Evolutionary conservation across 495 filamentous ascomycete species (phyloP).

Genomic region (Halenospora varia): DNA sequence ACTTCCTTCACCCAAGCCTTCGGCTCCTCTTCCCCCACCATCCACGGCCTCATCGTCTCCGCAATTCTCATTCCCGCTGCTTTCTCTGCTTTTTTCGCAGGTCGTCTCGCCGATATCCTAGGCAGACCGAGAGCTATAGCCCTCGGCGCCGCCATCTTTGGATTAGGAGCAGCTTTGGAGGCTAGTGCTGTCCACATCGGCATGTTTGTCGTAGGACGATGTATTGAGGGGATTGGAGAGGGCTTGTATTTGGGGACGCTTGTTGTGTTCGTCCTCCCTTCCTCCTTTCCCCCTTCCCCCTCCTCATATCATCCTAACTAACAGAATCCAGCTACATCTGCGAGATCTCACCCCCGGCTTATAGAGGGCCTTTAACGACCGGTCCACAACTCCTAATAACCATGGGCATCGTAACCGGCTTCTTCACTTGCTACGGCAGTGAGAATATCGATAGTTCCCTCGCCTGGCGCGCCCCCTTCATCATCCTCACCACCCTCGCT

Average conservation of each 20-base stretch:
- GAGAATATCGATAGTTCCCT: slow-evolving; percentile 44
- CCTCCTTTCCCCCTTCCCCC: background rate
- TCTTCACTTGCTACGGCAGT: slow-evolving; percentile 61
- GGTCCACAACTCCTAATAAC: slow-evolving; percentile 52
- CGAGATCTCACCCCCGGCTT: slow-evolving; percentile 53
- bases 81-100: slow-evolving; percentile 57
- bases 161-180: slow-evolving; percentile 50
- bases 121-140: slow-evolving; percentile 51
- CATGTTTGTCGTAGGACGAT: slow-evolving; percentile 52
- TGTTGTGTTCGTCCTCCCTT: slow-evolving; percentile 36
- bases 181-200: slow-evolving; percentile 37
- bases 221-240: slow-evolving; percentile 55
- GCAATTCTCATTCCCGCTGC: slow-evolving; percentile 60
- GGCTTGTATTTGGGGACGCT: slow-evolving; percentile 55
- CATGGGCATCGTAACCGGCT: slow-evolving; percentile 48
- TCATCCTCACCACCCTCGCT: slow-evolving; percentile 37
- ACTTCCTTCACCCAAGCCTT: slow-evolving; percentile 45
- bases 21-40: slow-evolving; percentile 47
- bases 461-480: slow-evolving; percentile 54
- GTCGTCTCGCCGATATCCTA: slow-evolving; percentile 54
- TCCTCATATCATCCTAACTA: background rate
- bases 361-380: slow-evolving; percentile 49
- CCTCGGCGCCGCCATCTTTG: slow-evolving; percentile 50
- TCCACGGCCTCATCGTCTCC: slow-evolving; percentile 60
- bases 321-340: slow-evolving; percentile 45